Evolutionary conservation across 768 basidiomycete species (phyloP).

Genomic region (Leccinum subtestaceum): DNA sequence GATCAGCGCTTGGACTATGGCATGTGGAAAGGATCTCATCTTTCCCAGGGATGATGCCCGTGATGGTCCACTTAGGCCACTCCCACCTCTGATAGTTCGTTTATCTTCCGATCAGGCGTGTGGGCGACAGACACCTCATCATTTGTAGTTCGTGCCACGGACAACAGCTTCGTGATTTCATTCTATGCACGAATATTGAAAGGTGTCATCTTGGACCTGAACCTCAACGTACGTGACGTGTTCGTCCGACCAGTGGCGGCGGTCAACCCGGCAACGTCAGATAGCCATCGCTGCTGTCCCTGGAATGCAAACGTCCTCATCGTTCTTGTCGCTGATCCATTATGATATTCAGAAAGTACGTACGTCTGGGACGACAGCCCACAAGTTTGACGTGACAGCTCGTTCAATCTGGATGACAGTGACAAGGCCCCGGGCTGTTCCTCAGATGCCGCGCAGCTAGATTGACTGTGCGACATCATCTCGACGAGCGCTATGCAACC

Average conservation of each 20-base stretch:
- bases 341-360: neutral
- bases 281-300: slow-evolving; percentile 5
- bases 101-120: slow-evolving; percentile 10
- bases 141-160: slow-evolving; percentile 8
- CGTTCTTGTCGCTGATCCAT: neutral
- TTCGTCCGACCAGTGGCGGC: slow-evolving; percentile 20
- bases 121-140: slow-evolving; percentile 13
- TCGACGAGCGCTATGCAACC: neutral
- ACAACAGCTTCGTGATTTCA: slow-evolving; percentile 16
- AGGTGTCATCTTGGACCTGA: slow-evolving; percentile 2
- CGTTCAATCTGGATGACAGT: slow-evolving; percentile 9
- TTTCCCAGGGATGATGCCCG: slow-evolving; percentile 10
- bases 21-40: slow-evolving; percentile 9
- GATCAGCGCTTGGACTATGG: slow-evolving; percentile 22
- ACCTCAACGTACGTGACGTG: slow-evolving; percentile 2
- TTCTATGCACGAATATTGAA: slow-evolving; percentile 1
- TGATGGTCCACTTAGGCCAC: neutral
- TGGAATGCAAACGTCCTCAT: slow-evolving; percentile 6
- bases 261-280: slow-evolving; percentile 2
- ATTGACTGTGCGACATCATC: neutral
- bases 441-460: neutral
- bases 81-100: neutral
- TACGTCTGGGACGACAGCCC: neutral
- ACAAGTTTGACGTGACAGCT: slow-evolving; percentile 2
- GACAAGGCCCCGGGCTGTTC: neutral